Base-by-base conservation (phyloP, 164 flowering plant species). In the Berberis vulgaris region DNA sequence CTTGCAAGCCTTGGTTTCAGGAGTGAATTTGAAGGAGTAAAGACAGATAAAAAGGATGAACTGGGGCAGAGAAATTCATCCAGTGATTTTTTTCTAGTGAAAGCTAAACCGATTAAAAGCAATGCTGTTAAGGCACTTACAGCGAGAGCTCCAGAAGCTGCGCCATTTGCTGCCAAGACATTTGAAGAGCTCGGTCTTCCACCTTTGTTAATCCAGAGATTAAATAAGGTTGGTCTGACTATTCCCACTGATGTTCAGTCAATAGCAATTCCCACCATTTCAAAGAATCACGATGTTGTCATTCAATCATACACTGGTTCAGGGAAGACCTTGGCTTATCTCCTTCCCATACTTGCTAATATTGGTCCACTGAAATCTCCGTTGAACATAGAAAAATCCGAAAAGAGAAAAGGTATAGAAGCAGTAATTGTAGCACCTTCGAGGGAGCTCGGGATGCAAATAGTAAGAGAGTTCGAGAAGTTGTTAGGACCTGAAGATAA, bases 231-330 rank as follows among this genome's bases (percentile, higher is more conserved):
- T 76, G 96, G 96, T 45, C 82, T 89, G 61, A 72, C 71, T 0
- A 76, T 72, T 54, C 99, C 99, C 42, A 94, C 97, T 42, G 97
- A 89, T 67, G 91, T 94, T 57, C 97, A 94, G 69, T 79, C 96
- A 43, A 80, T 87, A 7, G 95, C 96, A 5, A 80, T 94, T 71
- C 99, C 99, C 2, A 77, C 86, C 11, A 84, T 91, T 65, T 76
- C 81, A 9, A 72, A 82, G 70, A 70, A 80, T 63, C 89, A 81
- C 60, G 96, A 94, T 81, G 96, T 81, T 61, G 87, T 94, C 45
- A 89, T 94, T 67, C 97, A 91, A 78, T 91, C 97, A 7, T 94
- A 91, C 76, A 94, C 99, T 1, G 97, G 99, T 7, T 94, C 99
- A 1, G 99, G 99, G 12, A 94, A 91, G 76, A 94, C 97, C 26